Evolutionary conservation across 306 rosid genomes (phyloP).

Genomic region (Oxytropis ochrocephala): DNA sequence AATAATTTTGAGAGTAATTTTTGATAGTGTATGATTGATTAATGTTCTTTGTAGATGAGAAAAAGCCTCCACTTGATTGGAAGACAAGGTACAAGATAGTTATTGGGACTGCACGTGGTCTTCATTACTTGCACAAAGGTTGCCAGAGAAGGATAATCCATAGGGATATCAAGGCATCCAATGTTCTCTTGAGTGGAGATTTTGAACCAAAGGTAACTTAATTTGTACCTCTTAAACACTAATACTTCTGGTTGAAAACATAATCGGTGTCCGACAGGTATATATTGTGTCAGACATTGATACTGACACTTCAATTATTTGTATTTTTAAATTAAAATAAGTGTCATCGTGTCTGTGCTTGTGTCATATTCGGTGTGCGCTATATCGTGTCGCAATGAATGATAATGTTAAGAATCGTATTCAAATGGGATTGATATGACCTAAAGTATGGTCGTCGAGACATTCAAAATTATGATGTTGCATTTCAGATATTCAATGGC

Average conservation of each 20-base stretch:
- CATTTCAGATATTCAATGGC: background rate
- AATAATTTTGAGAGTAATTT: background rate
- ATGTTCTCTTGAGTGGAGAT: constrained; percentile 59
- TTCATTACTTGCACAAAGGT: constrained; percentile 71
- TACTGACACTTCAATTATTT: no score
- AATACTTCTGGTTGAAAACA: no score
- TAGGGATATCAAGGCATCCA: constrained; percentile 80
- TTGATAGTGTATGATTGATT: background rate
- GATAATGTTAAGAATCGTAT: no score
- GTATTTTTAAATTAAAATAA: no score
- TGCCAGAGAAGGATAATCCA: constrained; percentile 92
- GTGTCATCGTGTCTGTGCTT: no score
- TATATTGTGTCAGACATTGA: no score
- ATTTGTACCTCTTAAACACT: no score
- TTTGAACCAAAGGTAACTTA: constrained; percentile 73
- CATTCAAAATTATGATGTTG: background rate
- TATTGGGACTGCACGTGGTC: constrained; percentile 70
- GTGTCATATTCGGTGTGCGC: no score
- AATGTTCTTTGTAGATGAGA: constrained; percentile 36
- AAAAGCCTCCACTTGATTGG: constrained; percentile 60
- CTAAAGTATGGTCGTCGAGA: no score
- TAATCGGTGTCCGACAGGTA: no score
- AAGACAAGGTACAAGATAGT: constrained; percentile 62
- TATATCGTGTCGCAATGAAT: background rate
- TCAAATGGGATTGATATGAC: no score